Evolutionary conservation across 805 yeast species (phyloP).

Genomic region (Isabelozyma gotoi): DNA sequence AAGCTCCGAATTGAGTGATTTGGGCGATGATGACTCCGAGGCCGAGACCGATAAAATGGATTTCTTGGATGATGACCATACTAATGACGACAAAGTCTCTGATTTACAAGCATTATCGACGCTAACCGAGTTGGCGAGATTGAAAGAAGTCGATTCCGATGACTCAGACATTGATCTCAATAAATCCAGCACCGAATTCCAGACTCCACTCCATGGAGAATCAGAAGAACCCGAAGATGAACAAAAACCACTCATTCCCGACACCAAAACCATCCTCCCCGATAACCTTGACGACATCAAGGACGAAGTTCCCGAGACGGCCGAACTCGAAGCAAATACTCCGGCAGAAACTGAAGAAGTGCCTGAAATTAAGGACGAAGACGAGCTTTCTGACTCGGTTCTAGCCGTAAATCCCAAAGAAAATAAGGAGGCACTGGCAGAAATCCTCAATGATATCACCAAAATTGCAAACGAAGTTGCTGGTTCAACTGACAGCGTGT

Average conservation of each 20-base stretch:
- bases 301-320: constrained; percentile 18
- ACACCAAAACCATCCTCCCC: neutral
- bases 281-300: constrained; percentile 6
- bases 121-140: constrained; percentile 41
- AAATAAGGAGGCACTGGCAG: constrained; percentile 6
- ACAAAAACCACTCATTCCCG: constrained; percentile 2
- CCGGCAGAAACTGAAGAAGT: constrained; percentile 8
- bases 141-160: constrained; percentile 37
- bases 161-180: constrained; percentile 22
- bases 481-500: neutral
- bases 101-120: constrained; percentile 41
- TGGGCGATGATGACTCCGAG: constrained; percentile 69
- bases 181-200: constrained; percentile 8
- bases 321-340: constrained; percentile 14
- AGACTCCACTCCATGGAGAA: constrained; percentile 1
- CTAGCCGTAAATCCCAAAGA: constrained; percentile 6
- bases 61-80: constrained; percentile 36
- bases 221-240: constrained; percentile 1
- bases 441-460: constrained; percentile 6
- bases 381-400: constrained; percentile 5
- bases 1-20: constrained; percentile 47
- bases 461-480: constrained; percentile 4
- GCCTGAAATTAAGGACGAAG: constrained; percentile 5
- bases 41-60: constrained; percentile 92
- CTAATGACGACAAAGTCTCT: constrained; percentile 18